Base-by-base conservation (phyloP, 225 moss, liverwort and hornwort genomes). In the Straminergon stramineum region DNA sequence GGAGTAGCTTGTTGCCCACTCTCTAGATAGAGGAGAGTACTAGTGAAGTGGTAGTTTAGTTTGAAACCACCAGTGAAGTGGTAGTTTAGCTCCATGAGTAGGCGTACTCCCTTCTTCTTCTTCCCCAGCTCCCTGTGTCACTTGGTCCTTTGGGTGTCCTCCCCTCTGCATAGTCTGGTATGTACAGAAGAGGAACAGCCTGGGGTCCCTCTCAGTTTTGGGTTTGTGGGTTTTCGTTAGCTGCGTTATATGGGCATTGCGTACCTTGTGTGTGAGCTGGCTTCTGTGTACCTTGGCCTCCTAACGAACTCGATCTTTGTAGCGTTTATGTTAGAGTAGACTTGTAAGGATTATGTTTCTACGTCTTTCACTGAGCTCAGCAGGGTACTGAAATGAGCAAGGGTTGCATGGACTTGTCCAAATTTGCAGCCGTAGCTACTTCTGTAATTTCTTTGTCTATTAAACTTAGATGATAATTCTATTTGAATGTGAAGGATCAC, bases 61-160 rank as follows among this genome's bases (percentile, higher is more conserved):
- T 92, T 43, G 88, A 64, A 90, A 90, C 86, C 64, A 73, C 73
- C 86, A 89, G 90, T 92, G 86, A 87, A 84, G 87, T 89, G 92
- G 92, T 92, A 91, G 92, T 92, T 92, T 91, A 92, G 89, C 92
- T 91, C 58, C 89, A 92, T 90, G 88, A 88, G 88, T 92, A 75
- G 87, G 84, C 75, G 87, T 90, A 87, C 89, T 84, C 84, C 43
- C 88, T 82, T 63, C 58, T 79, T 82, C 62, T 82, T 52, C 83
- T 67, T 78, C 70, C 89, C 82, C 79, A 90, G 69, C 87, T 89
- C 83, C 86, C 70, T 91, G 89, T 86, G 87, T n/a, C 74, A 58
- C 85, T 76, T 70, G 13, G 78, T 89, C 89, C 89, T 85, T 86
- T 45, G 39, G 79, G 70, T 79, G 90, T 87, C 90, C 87, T 90